phyloP scores from a whole-genome alignment of 306 rosid genomes.

The Dalbergia oliveri region DNA sequence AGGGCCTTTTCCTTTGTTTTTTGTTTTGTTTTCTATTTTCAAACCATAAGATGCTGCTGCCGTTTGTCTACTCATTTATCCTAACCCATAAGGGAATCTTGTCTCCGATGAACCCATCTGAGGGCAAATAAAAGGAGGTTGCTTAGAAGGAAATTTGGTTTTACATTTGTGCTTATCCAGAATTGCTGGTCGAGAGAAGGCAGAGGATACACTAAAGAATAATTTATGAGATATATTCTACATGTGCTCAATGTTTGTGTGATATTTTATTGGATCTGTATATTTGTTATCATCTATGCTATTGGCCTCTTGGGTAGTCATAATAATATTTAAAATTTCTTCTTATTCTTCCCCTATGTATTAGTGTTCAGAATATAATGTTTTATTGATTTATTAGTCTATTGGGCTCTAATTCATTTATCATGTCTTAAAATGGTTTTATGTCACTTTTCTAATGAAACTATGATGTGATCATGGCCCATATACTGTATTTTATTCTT shows the following conservation, averaged over 20 bases:
- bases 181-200: neutral
- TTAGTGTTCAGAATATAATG: slow-evolving; percentile 7
- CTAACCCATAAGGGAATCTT: neutral
- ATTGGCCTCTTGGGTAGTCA: slow-evolving; percentile 3
- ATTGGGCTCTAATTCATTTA: slow-evolving; percentile 27
- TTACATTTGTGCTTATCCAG: neutral
- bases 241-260: neutral
- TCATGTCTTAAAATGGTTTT: slow-evolving; percentile 20
- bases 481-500: slow-evolving; percentile 29
- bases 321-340: slow-evolving; percentile 3
- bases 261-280: slow-evolving; percentile 6
- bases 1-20: neutral
- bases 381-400: neutral
- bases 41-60: neutral
- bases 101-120: neutral
- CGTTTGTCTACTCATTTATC: neutral
- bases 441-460: slow-evolving; percentile 25
- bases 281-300: slow-evolving; percentile 8
- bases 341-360: neutral
- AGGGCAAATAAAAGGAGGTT: neutral
- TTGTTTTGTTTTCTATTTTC: neutral
- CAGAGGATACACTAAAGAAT: neutral
- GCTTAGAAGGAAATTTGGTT: neutral
- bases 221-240: slow-evolving; percentile 9
- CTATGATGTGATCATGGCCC: neutral